Evolutionary conservation across 768 basidiomycete species (phyloP), one percentile per base, ranked within the genome.

Genomic region (Leccinum imitatum): DNA sequence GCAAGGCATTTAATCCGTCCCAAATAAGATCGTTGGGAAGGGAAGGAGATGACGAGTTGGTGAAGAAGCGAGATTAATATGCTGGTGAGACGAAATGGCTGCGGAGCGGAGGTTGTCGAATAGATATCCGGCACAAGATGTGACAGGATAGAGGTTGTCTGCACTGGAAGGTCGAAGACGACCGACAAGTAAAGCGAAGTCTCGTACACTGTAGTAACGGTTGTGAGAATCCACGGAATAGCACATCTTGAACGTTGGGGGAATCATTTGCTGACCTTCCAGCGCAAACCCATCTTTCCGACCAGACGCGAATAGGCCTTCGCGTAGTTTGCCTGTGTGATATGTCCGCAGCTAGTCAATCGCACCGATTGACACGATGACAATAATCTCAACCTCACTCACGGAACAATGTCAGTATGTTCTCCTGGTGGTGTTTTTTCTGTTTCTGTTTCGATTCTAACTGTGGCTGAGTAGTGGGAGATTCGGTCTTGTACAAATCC

Each of bases 321-420:
- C 90, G 53, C 90, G 80, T 7, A 92, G 76, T 69, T 91, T 92
- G 47, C 90, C 90, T 92, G 58, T 2, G 57, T 27, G 25, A 33
- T 9, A n/a, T 52, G 51, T 46, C 11, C n/a, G 33, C 6, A 52
- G 21, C 27, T 44, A 3, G 47, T 56, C 47, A 37, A 50, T 59
- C 19, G 54, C n/a, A 55, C 41, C 17, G 6, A 31, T 37, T 11
- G 3, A 23, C 3, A 21, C 17, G 30, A 57, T 61, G 46, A 9
- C 10, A 13, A 21, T 19, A 2, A 15, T 14, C 50, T 25, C 60
- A 30, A 54, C 14, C 19, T 14, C 17, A 77, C 87, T 71, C 63
- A 91, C 90, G 81, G 64, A 91, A 86, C n/a, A 88, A 67, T 35
- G 91, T 90, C 30, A 90, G 74, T 10, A 90, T 72, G 65, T 91